Evolutionary conservation across 768 basidiomycete genomes (phyloP).

Genomic region (Pleurotus eryngii): DNA sequence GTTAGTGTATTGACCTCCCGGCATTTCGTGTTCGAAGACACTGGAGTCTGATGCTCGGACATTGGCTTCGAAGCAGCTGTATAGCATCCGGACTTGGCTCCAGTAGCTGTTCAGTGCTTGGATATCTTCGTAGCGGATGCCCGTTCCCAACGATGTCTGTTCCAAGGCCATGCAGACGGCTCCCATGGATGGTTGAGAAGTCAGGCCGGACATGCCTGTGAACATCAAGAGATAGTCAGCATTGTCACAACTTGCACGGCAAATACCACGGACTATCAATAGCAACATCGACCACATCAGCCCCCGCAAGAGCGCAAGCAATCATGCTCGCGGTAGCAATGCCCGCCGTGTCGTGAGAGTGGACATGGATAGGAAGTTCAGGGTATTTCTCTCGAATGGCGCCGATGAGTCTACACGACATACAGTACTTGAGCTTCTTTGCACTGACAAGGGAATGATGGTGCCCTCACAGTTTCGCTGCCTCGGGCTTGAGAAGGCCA

Average conservation of each 20-base stretch:
- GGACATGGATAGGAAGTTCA: conserved; percentile 97
- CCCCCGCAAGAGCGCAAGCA: conserved; percentile 93
- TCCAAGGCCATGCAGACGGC: conserved; percentile 93
- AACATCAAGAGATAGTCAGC: conserved; percentile 15
- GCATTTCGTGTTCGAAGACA: conserved; percentile 99
- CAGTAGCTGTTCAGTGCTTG: conserved; percentile 97
- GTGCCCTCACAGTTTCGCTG: conserved; percentile 75
- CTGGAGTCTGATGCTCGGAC: conserved; percentile 96
- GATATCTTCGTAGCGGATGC: conserved; percentile 95
- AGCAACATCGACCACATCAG: conserved; percentile 96
- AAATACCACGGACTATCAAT: conserved; percentile 80
- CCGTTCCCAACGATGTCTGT: conserved; percentile 90
- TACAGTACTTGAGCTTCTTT: conserved; percentile 2
- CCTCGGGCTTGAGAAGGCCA: conserved; percentile 90
- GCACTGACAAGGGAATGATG: background rate
- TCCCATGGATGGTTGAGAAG: conserved; percentile 99
- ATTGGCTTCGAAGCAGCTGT: conserved; percentile 97
- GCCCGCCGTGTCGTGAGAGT: conserved; percentile 99
- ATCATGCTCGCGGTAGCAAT: conserved; percentile 98
- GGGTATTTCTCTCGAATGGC: conserved; percentile 96
- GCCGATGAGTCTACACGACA: conserved; percentile 69
- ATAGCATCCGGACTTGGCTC: conserved; percentile 94
- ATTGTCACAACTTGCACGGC: background rate
- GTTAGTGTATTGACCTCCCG: conserved; percentile 94
- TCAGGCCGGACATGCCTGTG: conserved; percentile 94